Evolutionary conservation across 495 filamentous ascomycete genomes (phyloP), one percentile per base, ranked within the genome.

Genomic region (Aspergillus nidulans): DNA sequence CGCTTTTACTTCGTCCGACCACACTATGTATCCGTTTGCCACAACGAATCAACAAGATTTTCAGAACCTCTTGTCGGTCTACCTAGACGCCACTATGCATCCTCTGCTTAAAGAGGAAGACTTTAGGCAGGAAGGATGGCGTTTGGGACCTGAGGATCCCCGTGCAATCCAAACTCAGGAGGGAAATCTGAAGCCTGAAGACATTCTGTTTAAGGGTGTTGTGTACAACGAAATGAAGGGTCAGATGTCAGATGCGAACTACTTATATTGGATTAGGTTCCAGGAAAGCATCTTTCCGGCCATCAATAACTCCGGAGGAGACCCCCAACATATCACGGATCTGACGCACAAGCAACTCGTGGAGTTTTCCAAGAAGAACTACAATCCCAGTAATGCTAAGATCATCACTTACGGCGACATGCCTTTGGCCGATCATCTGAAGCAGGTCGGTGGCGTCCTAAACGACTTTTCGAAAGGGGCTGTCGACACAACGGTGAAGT

Each of bases 171-270:
- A 71, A 36, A 62, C 76, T 20, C 74, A 69, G 4, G 74, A 77
- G 10, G 69, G 61, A 20, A 62, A 65, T 36, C 59, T 66, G 4
- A 58, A 67, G 25, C 53, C 68, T 24, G 71, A 73, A 19, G 74
- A 76, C 32, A 81, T 97, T 18, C 86, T 97, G 13, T 98, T 98
- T 78, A 98, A 98, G 68, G 94, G 94, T 20, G 94, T 98, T 10
- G 94, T 98, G 20, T 98, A 98, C 71, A 98, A 98, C 64, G 94
- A 98, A 73, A 98, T 98, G 94, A 98, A 98, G 71, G 94, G 94
- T 0, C 91, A 96, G 65, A 96, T 97, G 83, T 97, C 94, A 7
- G 94, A 97, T 69, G 89, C 94, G 13, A 90, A 90, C 62, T 97
- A 98, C 68, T 78, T 97, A 3, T 98, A 87, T 73, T 97, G 96